A percentile compares a stretch with the other conserved stretches of the same genome.
phyloP scores from a whole-genome alignment of 306 rosid species.

The Lathyrus oleraceus region DNA sequence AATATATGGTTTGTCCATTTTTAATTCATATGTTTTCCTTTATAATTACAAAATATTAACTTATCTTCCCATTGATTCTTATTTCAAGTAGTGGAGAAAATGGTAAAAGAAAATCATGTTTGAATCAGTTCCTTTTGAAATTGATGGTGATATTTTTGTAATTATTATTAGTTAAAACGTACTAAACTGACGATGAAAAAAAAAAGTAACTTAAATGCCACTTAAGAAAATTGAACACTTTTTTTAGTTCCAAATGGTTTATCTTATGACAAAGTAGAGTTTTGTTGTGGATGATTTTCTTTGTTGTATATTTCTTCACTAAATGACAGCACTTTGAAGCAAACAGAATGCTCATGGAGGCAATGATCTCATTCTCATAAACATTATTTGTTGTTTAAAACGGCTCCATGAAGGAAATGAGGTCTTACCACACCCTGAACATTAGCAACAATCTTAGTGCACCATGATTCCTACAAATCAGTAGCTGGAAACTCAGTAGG shows the following conservation, averaged over 20 bases:
- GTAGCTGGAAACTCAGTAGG: background rate
- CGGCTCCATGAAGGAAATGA: background rate
- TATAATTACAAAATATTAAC: background rate
- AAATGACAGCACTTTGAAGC: background rate
- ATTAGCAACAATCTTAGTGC: background rate
- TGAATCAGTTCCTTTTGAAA: background rate
- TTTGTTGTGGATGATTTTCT: background rate
- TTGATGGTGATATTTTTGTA: background rate
- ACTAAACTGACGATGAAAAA: background rate
- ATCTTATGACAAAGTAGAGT: background rate
- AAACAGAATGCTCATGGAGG: background rate
- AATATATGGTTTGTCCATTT: background rate
- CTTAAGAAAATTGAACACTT: background rate
- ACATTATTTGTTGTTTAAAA: background rate
- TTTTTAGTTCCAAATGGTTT: slow-evolving; percentile 10
- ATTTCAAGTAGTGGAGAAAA: no score
- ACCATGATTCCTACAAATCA: background rate
- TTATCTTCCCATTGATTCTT: background rate
- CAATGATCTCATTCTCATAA: background rate
- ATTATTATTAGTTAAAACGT: background rate
- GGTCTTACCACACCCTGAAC: background rate
- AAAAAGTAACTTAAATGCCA: background rate
- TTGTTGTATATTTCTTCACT: slow-evolving; percentile 1
- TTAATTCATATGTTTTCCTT: background rate
- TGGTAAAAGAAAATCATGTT: background rate